Conservation (phyloP, 2,329 filamentous ascomycete genomes). For the Sporothrix pallida region DNA sequence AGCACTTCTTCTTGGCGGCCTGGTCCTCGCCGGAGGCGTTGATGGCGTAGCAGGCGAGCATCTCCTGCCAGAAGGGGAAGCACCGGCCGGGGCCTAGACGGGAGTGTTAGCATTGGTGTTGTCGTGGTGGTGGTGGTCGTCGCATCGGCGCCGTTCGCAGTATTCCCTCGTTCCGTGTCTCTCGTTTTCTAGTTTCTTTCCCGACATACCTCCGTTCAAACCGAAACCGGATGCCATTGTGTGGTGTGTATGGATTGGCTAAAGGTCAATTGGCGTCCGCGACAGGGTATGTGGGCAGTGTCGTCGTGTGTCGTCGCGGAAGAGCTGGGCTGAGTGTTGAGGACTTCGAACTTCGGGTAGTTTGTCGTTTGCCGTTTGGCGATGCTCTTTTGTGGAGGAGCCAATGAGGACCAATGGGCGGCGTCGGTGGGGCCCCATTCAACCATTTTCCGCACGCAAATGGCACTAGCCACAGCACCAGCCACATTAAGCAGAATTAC, state of each 20-base stretch:
- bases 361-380: conserved; percentile 10
- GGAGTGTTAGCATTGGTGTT: conserved; percentile 26
- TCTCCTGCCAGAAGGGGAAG: conserved; percentile 99
- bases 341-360: conserved; percentile 12
- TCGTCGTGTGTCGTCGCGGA: conserved; percentile 7
- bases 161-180: not conserved
- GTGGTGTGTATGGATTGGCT: not conserved
- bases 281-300: not conserved
- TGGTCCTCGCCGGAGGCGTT: conserved; percentile 82
- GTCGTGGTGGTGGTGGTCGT: not conserved
- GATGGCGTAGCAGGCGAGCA: conserved; percentile 96
- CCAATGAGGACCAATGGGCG: conserved; percentile 21
- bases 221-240: conserved; percentile 82
- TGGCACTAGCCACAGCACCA: conserved; percentile 34
- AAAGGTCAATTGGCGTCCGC: conserved; percentile 15
- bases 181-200: not conserved
- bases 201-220: conserved; percentile 73
- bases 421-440: conserved; percentile 15
- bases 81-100: conserved; percentile 71
- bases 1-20: conserved; percentile 85
- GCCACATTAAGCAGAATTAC: conserved; percentile 40
- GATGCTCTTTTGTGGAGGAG: conserved; percentile 23
- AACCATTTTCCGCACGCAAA: not conserved
- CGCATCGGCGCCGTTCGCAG: not conserved
- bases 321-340: not conserved